These are phyloP conservation scores for Lichtheimia hyalospora DNA, from an alignment of 371 early-diverging fungal species.

Conservation along the genomic window DNA sequence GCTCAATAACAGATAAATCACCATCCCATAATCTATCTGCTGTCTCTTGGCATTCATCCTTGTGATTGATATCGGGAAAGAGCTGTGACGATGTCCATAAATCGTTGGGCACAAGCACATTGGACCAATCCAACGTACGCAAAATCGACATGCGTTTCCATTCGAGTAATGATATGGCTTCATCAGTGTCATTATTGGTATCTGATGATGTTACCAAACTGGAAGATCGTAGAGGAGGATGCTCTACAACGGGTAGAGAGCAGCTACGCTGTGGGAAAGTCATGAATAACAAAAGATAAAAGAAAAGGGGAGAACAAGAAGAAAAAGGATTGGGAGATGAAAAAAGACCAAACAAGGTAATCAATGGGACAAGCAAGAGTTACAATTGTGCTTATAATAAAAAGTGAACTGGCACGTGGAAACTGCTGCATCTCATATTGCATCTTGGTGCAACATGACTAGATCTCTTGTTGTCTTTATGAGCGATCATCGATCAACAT, in stretches of 20 bases:
- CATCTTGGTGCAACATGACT: too few relatives aligned
- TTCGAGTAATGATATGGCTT: slow-evolving; percentile 17
- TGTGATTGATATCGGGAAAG: slow-evolving; percentile 20
- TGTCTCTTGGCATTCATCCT: slow-evolving; percentile 9
- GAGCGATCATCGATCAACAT: too few relatives aligned
- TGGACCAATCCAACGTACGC: slow-evolving; percentile 18
- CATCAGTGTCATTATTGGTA: neutral
- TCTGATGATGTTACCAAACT: slow-evolving; percentile 7
- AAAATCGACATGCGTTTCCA: slow-evolving; percentile 31
- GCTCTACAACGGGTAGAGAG: neutral
- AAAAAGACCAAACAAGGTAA: neutral
- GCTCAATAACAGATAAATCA: slow-evolving; percentile 18
- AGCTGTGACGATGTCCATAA: slow-evolving; percentile 15
- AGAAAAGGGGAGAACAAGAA: neutral
- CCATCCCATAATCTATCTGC: slow-evolving; percentile 27
- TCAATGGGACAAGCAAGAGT: too few relatives aligned
- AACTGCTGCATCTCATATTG: neutral
- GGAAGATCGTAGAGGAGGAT: slow-evolving; percentile 15
- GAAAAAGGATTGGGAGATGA: neutral
- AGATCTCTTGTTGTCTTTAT: too few relatives aligned
- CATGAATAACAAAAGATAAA: neutral
- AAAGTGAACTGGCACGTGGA: neutral
- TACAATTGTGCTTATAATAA: neutral
- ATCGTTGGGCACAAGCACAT: slow-evolving; percentile 13
- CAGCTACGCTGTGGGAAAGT: neutral